Base-by-base conservation (phyloP, 2,329 filamentous ascomycete species). In the Lecanicillium sp. region DNA sequence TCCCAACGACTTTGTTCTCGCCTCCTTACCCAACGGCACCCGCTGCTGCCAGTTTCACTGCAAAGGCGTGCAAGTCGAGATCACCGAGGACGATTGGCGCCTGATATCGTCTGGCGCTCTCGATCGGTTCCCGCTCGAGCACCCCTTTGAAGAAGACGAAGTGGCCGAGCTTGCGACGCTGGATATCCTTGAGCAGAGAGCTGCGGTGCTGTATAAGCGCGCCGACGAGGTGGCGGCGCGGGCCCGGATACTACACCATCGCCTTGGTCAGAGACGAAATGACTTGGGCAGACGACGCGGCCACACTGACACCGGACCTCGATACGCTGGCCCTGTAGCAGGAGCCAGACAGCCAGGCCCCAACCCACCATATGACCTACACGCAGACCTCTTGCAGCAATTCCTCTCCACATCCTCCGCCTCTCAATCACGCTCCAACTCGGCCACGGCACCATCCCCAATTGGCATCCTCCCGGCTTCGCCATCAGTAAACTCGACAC, bases 31-130 rank as follows among this genome's bases (percentile, higher is more conserved):
- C 32, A 81, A 85, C 47, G 83, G 84, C 15, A 65, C 75, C 38
- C 75, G 82, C 33, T 79, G 83, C 38, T 94, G 87, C 55, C 84
- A 87, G 46, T 92, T 94, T 58, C 79, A 81, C 53, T 80, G 87
- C 46, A 88, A 88, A 54, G 84, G 88, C 44, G 74, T 81, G 47
- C 77, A 84, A 34, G 82, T 94, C 8, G 86, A 94, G 62, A 90
- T 95, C 44, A 80, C 79, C 14, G 87, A 94, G 58, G 87, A 94
- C 29, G 87, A 95, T 56, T 94, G 82, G 70, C 74, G 88, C 30
- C 66, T 94, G 47, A 89, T 94, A 48, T 79, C 80, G 39, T 89
- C 84, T 29, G 87, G 87, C 19, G 84, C 86, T 47, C 77, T 89
- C 10, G 85, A 94, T 58, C 81, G 87, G 54, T 69, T 73, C 42